Evolutionary conservation across 176 grass and related monocot genomes (phyloP).

Genomic region (Paspalum vaginatum): DNA sequence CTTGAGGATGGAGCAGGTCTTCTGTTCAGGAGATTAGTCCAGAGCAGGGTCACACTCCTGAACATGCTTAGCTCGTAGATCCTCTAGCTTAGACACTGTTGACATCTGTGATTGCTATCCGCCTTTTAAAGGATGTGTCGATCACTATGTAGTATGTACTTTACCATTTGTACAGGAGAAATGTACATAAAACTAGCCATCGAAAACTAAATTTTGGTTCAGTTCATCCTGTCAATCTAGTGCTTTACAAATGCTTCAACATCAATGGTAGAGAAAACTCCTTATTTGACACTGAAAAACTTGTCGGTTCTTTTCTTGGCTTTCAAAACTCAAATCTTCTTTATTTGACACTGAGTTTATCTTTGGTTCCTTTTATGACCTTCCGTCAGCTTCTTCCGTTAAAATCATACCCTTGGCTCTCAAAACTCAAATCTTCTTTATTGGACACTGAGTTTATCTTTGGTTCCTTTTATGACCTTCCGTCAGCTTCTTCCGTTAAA

Average conservation of each 20-base stretch:
- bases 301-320: too few species aligned
- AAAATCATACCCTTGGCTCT: too few species aligned
- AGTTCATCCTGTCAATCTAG: conserved; percentile 17
- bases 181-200: conserved; percentile 32
- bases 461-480: too few species aligned
- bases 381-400: too few species aligned
- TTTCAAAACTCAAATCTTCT: too few species aligned
- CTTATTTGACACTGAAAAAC: too few species aligned
- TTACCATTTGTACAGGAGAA: conserved; percentile 18
- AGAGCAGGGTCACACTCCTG: conserved; percentile 56
- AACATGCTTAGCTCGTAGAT: conserved; percentile 49
- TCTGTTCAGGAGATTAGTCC: conserved; percentile 65
- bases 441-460: too few species aligned
- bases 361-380: too few species aligned
- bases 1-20: conserved; percentile 50
- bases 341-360: too few species aligned
- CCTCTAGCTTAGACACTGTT: conserved; percentile 14
- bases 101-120: conserved; percentile 41
- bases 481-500: too few species aligned
- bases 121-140: conserved; percentile 39
- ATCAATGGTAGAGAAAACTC: not conserved
- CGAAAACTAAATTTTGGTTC: conserved; percentile 45
- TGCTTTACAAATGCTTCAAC: conserved; percentile 9
- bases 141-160: not conserved
- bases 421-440: too few species aligned